Evolutionary conservation across 352 stramenopile genomes (phyloP), one percentile per base, ranked within the genome.

Genomic region (Thraustochytrium sp.): DNA sequence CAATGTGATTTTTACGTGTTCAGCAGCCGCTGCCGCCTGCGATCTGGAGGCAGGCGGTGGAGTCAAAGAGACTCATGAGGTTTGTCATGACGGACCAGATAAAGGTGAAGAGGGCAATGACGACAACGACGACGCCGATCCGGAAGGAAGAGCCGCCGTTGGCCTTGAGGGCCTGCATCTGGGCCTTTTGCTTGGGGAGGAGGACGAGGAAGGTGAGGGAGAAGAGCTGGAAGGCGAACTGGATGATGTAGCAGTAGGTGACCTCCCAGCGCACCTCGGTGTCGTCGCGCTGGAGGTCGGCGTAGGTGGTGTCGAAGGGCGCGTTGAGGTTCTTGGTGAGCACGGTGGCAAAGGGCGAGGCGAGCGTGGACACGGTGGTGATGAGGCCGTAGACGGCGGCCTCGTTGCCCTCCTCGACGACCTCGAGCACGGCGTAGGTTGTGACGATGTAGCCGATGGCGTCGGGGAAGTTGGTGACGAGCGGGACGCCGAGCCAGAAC

Each of bases 381-480:
- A 91, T 68, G 13, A 92, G 74, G 0, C 86, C 89, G 84, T 92
- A 92, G 59, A 91, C 84, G 13, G 88, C 85, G 37, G 85, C 86
- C 86, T 93, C 89, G 82, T 91, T 86, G 53, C 89, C 87, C 0
- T 85, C 85, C 29, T 91, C 89, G 0, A 84, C 89, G 42, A 93
- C 80, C 73, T 92, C 87, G 0, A 92, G 86, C 0, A 88, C 86
- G 1, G 85, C 87, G 23, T 92, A 89, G 3, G 88, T 91, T 1
- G 87, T 85, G 18, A 91, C 85, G 54, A 92, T 87, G 48, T 89
- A 92, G 48, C 86, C 84, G 31, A 90, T 86, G 76, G 86, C 88
- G 54, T 42, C 65, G 23, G 88, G 89, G 3, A 92, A 76, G 42
- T 89, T 86, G 56, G 87, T 84, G 3, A 89, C 54, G 0, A 92